Evolutionary conservation across 1,284 basidiomycete genomes (phyloP).

Genomic region (Neonothopanus nambi): DNA sequence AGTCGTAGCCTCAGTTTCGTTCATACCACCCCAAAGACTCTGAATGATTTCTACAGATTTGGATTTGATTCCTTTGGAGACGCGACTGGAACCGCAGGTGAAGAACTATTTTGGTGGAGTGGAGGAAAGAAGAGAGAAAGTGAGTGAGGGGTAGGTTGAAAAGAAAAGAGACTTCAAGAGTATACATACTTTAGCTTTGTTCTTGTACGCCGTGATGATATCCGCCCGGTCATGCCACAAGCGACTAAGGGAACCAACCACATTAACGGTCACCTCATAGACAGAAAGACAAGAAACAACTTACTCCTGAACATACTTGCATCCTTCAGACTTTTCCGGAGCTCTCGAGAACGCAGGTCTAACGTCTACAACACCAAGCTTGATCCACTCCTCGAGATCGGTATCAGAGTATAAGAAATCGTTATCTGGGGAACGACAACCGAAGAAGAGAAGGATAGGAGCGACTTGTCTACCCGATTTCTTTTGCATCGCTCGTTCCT

Average conservation of each 20-base stretch:
- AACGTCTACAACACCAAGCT: slow-evolving; percentile 46
- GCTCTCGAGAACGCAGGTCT: slow-evolving; percentile 48
- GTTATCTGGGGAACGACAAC: slow-evolving; percentile 41
- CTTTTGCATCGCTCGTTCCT: slow-evolving; percentile 47
- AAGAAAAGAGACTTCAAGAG: neutral
- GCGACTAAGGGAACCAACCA: slow-evolving; percentile 37
- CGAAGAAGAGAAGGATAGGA: slow-evolving; percentile 47
- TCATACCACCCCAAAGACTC: slow-evolving; percentile 24
- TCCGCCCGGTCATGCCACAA: slow-evolving; percentile 43
- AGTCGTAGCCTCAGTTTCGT: slow-evolving; percentile 27
- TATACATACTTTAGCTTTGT: slow-evolving; percentile 30
- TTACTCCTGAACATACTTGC: slow-evolving; percentile 52
- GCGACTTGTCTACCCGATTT: slow-evolving; percentile 44
- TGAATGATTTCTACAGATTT: slow-evolving; percentile 39
- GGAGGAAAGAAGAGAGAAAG: neutral
- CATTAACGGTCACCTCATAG: neutral
- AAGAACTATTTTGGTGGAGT: no score
- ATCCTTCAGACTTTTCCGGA: slow-evolving; percentile 38
- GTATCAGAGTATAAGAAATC: slow-evolving; percentile 45
- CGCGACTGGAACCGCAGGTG: slow-evolving; percentile 44
- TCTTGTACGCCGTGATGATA: slow-evolving; percentile 33
- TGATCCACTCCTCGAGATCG: slow-evolving; percentile 44
- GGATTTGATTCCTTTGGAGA: slow-evolving; percentile 40
- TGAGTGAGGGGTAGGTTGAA: neutral
- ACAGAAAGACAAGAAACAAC: slow-evolving; percentile 21